Conservation (phyloP, 1,284 basidiomycete genomes). For the Xanthoconium separans region DNA sequence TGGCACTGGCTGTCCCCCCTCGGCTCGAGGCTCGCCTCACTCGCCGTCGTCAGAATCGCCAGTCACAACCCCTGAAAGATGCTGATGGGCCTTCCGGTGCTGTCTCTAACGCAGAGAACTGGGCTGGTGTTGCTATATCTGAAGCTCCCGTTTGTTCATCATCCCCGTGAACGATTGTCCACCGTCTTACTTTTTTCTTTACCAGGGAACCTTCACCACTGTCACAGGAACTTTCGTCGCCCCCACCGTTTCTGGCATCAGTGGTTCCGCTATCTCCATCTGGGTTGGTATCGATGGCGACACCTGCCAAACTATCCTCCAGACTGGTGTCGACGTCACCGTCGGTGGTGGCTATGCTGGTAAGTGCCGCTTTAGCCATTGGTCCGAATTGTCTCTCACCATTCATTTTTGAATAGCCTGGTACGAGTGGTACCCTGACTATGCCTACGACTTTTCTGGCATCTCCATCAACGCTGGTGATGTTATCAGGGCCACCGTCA, state of each 20-base stretch:
- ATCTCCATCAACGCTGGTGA: constrained; percentile 15
- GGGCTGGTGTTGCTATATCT: constrained; percentile 18
- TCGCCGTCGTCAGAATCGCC: constrained; percentile 14
- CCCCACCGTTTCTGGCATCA: constrained; percentile 10
- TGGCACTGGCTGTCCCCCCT: constrained; percentile 16
- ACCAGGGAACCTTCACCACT: constrained; percentile 15
- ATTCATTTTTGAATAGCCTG: constrained; percentile 13
- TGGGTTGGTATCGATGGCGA: constrained; percentile 27
- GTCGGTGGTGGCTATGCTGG: constrained; percentile 11
- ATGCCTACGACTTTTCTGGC: constrained; percentile 2
- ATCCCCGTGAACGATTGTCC: neutral
- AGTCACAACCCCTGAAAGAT: constrained; percentile 5
- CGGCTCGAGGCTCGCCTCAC: constrained; percentile 6
- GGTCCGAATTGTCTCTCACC: neutral
- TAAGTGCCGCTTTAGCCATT: constrained; percentile 10
- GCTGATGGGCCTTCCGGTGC: neutral
- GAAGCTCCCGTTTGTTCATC: constrained; percentile 7
- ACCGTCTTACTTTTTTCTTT: neutral
- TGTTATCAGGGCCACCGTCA: constrained; percentile 3
- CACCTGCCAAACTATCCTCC: constrained; percentile 14
- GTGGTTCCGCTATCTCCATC: constrained; percentile 5
- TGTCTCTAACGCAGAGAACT: constrained; percentile 13
- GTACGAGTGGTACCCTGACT: constrained; percentile 20
- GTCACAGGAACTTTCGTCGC: constrained; percentile 20
- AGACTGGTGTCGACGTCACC: constrained; percentile 20